phyloP scores from a whole-genome alignment of 192 early-diverging fungal species.

The Coemansia sp. region DNA sequence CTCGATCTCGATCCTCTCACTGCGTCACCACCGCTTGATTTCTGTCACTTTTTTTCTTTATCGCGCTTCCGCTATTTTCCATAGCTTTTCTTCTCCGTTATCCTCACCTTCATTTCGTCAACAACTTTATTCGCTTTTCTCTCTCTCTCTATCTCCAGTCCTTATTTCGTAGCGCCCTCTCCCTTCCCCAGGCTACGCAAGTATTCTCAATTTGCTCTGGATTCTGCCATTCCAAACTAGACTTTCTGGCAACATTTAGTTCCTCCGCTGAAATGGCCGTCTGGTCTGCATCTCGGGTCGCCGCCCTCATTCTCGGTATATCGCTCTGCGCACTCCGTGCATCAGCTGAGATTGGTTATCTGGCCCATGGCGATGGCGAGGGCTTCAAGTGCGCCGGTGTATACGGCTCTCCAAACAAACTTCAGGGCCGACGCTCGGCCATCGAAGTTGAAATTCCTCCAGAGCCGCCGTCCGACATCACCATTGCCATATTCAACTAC shows the following conservation, averaged over 20 bases:
- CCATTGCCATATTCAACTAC: slow-evolving; percentile 40
- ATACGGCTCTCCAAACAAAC: slow-evolving; percentile 23
- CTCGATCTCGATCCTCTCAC: no score
- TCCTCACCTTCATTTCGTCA: background rate
- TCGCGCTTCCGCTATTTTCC: no score
- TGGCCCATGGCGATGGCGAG: slow-evolving; percentile 41
- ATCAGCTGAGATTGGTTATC: slow-evolving; percentile 28
- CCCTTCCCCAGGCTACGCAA: no score
- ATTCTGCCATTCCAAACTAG: background rate
- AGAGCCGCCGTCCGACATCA: slow-evolving; percentile 40
- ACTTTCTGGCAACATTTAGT: background rate
- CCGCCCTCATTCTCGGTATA: background rate
- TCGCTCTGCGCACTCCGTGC: slow-evolving; percentile 4
- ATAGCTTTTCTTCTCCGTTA: no score
- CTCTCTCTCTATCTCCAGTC: background rate
- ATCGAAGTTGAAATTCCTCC: slow-evolving; percentile 42
- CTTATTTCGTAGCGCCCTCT: no score
- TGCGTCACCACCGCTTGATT: no score
- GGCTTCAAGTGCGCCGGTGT: slow-evolving; percentile 50
- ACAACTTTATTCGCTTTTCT: background rate
- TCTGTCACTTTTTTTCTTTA: no score
- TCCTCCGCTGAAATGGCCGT: background rate
- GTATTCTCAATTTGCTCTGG: background rate
- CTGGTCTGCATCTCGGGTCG: background rate
- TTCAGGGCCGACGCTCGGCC: slow-evolving; percentile 22